Percentiles rank a stretch among this genome's conserved stretches.
phyloP scores from a whole-genome alignment of 345 rosid genomes.

The Laguncularia racemosa region DNA sequence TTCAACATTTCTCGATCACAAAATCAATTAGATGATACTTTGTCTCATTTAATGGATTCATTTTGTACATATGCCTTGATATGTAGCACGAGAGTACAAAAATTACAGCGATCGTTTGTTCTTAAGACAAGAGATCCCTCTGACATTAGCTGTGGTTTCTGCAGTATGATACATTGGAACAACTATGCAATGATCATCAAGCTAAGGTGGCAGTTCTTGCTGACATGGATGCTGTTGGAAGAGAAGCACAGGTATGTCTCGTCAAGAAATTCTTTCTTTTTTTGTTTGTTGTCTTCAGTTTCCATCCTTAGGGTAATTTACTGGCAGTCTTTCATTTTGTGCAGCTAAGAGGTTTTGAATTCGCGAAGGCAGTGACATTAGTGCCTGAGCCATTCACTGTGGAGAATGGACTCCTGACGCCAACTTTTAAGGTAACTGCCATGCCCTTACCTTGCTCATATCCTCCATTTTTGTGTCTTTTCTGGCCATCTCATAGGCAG shows the following conservation, averaged over 20 bases:
- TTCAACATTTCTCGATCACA: neutral
- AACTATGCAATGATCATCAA: conserved; percentile 58
- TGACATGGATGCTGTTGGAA: conserved; percentile 65
- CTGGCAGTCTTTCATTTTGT: neutral
- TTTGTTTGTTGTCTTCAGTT: neutral
- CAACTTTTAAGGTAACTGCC: conserved; percentile 67
- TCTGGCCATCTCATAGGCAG: no score
- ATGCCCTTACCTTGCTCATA: neutral
- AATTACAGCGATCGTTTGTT: neutral
- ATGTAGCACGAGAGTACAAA: neutral
- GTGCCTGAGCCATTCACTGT: conserved; percentile 70
- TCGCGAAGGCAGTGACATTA: conserved; percentile 75
- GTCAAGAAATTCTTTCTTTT: neutral
- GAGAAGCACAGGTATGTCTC: conserved; percentile 53
- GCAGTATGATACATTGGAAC: conserved; percentile 56
- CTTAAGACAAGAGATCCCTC: neutral
- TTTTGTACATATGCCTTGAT: no score
- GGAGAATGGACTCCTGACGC: conserved; percentile 80
- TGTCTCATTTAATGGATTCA: no score
- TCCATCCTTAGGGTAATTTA: neutral
- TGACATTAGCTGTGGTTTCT: conserved; percentile 1
- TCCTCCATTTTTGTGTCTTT: neutral
- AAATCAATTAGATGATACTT: neutral
- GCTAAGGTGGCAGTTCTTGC: conserved; percentile 56
- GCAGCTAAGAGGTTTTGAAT: conserved; percentile 69